A percentile compares a stretch with the other conserved stretches of the same genome.
Evolutionary conservation across 2,329 filamentous ascomycete species (phyloP).

Genomic region (Pseudonectria buxi): DNA sequence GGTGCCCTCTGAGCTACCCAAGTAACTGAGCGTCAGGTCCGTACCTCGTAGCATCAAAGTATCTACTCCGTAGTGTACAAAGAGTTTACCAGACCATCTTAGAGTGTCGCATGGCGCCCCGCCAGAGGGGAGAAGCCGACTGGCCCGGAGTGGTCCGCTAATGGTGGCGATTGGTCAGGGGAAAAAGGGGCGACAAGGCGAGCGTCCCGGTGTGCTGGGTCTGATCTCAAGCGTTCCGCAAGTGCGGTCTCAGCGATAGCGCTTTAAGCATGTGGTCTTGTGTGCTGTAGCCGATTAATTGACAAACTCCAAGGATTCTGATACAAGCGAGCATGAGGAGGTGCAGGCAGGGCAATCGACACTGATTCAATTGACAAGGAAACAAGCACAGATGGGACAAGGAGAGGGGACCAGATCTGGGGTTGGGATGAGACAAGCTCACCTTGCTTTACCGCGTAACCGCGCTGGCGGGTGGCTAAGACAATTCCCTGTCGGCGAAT

Average conservation of each 20-base stretch:
- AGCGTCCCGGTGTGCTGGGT: conserved; percentile 24
- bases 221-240: conserved; percentile 23
- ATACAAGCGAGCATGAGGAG: no score
- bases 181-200: conserved; percentile 22
- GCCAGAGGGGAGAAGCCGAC: conserved; percentile 22
- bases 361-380: no score
- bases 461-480: no score
- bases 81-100: conserved; percentile 13
- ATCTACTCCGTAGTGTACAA: conserved; percentile 7
- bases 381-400: no score
- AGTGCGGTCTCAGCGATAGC: conserved; percentile 11
- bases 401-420: no score
- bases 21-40: no score
- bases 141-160: conserved; percentile 10
- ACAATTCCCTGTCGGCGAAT: no score
- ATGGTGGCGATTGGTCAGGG: conserved; percentile 16
- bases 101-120: conserved; percentile 23
- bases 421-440: no score
- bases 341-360: no score
- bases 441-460: no score
- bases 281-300: no score
- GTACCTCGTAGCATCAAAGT: conserved; percentile 18
- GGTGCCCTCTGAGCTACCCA: conserved; percentile 13
- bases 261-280: conserved; percentile 11
- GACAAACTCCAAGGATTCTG: no score